Evolutionary conservation across 2,329 filamentous ascomycete genomes (phyloP).

Genomic region (Botrytis tulipae): DNA sequence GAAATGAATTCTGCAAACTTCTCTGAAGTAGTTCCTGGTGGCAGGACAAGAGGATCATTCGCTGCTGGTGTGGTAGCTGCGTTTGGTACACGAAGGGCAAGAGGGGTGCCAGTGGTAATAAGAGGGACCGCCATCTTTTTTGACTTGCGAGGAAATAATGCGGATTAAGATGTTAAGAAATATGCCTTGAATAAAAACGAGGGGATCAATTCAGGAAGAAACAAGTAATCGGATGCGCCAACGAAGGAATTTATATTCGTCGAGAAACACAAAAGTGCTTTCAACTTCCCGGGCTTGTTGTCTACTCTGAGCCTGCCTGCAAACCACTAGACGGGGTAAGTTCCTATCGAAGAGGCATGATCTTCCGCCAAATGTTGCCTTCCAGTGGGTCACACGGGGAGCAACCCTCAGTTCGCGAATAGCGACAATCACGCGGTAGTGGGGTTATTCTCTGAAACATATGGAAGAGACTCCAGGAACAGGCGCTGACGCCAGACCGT

Average conservation of each 20-base stretch:
- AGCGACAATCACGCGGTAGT: background rate
- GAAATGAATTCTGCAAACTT: conserved; percentile 21
- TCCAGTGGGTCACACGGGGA: background rate
- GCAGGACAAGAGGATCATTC: conserved; percentile 23
- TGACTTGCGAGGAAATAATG: background rate
- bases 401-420: background rate
- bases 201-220: background rate
- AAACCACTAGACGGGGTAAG: background rate
- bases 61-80: background rate
- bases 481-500: background rate
- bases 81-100: background rate
- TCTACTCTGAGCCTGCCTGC: background rate
- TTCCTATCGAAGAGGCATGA: background rate
- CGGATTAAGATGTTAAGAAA: background rate
- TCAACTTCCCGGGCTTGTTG: background rate
- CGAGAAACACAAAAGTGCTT: background rate
- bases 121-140: background rate
- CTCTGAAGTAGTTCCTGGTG: conserved; percentile 20
- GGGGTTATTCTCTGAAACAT: background rate
- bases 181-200: background rate
- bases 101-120: background rate
- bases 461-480: background rate
- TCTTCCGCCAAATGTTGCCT: background rate
- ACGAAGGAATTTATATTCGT: background rate
- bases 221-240: background rate